These are phyloP conservation scores for Chaetomium sp. DNA, from an alignment of 2,329 filamentous ascomycete genomes.

Conservation along the genomic window DNA sequence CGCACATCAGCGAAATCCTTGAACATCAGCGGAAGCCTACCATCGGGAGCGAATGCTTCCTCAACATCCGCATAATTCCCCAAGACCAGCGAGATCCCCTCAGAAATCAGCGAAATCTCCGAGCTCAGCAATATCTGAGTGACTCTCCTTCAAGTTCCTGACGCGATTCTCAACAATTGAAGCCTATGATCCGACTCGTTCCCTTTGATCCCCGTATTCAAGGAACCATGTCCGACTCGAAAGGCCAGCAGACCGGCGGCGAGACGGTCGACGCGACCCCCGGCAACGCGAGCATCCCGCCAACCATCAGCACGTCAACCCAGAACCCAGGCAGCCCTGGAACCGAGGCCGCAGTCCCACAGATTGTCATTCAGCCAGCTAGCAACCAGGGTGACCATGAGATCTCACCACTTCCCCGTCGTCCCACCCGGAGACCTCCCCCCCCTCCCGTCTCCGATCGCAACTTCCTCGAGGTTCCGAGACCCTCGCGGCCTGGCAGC, in stretches of 20 bases:
- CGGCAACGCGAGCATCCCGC: conserved; percentile 4
- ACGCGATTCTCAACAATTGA: background rate
- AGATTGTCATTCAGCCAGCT: background rate
- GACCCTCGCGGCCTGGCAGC: background rate
- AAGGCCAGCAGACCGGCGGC: conserved; percentile 6
- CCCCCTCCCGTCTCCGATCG: background rate
- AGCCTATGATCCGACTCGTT: conserved; percentile 8
- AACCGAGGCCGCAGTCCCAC: background rate
- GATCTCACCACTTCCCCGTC: background rate
- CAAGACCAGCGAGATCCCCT: no score
- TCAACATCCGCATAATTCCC: background rate
- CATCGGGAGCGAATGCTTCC: no score
- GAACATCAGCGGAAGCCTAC: no score
- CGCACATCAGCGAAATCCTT: no score
- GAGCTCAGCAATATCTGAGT: background rate
- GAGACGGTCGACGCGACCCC: conserved; percentile 18
- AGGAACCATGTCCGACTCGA: background rate
- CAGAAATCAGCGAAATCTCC: background rate
- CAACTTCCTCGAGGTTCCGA: conserved; percentile 4
- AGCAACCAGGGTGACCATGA: background rate
- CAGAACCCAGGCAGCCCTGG: background rate
- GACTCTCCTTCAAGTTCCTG: background rate
- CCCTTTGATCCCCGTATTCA: background rate
- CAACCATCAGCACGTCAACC: background rate
- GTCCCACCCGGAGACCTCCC: background rate